Conservation (phyloP, 306 rosid genomes). For the Vigna radiata region DNA sequence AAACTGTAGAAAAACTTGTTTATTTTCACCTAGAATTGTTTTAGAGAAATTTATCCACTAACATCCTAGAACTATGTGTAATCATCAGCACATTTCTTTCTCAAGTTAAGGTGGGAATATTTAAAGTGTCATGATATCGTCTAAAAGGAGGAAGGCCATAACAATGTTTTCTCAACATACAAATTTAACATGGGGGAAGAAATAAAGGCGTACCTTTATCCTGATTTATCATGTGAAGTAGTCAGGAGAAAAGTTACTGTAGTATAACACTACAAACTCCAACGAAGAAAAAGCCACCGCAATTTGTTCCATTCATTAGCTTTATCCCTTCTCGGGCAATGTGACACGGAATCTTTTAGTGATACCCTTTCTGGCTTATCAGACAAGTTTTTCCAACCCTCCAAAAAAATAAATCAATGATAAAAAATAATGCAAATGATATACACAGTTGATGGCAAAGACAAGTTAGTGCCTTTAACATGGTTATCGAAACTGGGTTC, state of each 20-base stretch:
- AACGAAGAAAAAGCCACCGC: conserved; percentile 10
- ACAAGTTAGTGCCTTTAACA: not conserved
- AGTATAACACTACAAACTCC: conserved; percentile 18
- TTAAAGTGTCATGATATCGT: not conserved
- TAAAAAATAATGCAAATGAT: not conserved
- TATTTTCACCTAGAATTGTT: not conserved
- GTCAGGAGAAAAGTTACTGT: conserved; percentile 25
- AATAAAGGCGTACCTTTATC: not conserved
- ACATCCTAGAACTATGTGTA: not conserved
- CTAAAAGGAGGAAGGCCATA: not conserved
- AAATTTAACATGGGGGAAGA: conserved; percentile 19
- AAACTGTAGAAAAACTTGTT: too few species aligned
- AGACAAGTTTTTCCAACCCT: not conserved
- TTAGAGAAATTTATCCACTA: not conserved
- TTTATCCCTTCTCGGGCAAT: conserved; percentile 12
- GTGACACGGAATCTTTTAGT: not conserved
- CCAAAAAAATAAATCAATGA: not conserved
- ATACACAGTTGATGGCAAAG: not conserved
- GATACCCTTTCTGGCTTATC: not conserved
- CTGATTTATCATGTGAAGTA: not conserved
- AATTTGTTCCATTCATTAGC: conserved; percentile 14
- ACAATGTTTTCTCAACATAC: conserved; percentile 2
- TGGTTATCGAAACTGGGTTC: not conserved
- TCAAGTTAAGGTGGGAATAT: conserved; percentile 1
- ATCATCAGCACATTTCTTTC: not conserved